phyloP scores from a whole-genome alignment of 1,139 yeast genomes.

The Geotrichum carabidarum region DNA sequence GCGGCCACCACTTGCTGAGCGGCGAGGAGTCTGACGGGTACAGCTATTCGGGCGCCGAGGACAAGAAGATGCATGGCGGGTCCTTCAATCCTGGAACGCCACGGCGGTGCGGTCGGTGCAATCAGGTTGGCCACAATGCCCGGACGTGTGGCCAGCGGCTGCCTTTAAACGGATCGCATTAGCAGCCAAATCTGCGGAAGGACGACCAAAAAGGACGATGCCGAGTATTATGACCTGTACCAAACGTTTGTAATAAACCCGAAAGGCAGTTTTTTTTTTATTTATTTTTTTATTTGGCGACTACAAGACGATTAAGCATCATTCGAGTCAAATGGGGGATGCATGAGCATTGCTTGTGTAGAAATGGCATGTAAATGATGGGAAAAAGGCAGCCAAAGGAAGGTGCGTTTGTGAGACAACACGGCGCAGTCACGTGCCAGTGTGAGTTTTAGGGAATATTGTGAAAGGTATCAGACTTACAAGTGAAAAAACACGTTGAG shows the following conservation, averaged over 20 bases:
- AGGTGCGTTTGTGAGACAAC: no score
- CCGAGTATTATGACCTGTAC: not conserved
- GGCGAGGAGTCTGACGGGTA: not conserved
- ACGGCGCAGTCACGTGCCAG: no score
- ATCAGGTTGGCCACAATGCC: constrained; percentile 12
- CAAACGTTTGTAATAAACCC: not conserved
- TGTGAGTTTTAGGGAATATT: no score
- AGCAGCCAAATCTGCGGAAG: not conserved
- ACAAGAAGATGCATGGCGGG: not conserved
- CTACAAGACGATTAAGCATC: no score
- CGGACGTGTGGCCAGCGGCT: constrained; percentile 8
- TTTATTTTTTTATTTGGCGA: not conserved
- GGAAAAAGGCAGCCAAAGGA: no score
- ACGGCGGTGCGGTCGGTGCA: constrained; percentile 13
- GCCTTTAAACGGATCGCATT: not conserved
- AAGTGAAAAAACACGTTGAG: no score
- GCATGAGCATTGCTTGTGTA: no score
- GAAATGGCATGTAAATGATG: no score
- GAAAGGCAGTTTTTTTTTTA: not conserved
- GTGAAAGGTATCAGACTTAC: no score
- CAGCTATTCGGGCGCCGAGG: not conserved
- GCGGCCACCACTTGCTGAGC: not conserved
- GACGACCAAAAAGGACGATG: not conserved
- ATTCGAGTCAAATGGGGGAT: no score
- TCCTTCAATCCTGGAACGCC: not conserved